Conservation (phyloP, 1,284 basidiomycete genomes). For the Schizophyllum commune region DNA sequence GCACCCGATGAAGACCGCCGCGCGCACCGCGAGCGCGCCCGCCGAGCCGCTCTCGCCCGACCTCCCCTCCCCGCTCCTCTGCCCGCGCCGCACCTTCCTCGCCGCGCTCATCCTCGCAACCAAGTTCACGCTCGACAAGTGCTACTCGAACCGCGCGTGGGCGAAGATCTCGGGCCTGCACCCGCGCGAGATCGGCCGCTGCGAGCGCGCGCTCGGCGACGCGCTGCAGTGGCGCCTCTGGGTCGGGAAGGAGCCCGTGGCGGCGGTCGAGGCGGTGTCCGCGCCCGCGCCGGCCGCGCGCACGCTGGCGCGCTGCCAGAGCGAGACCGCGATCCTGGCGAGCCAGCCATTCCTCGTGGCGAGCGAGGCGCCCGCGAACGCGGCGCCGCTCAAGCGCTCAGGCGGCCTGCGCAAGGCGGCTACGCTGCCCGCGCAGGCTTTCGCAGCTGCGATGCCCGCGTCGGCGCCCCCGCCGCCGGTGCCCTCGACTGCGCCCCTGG, state of each 20-base stretch:
- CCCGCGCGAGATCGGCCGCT: constrained; percentile 70
- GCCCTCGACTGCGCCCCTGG: constrained; percentile 1
- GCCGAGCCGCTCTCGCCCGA: not conserved
- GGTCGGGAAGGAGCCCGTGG: constrained; percentile 56
- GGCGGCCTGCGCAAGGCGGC: constrained; percentile 19
- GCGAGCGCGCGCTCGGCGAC: constrained; percentile 72
- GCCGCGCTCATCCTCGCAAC: constrained; percentile 83
- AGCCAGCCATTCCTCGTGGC: constrained; percentile 4
- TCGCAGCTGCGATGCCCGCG: constrained; percentile 8
- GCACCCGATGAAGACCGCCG: constrained; percentile 1
- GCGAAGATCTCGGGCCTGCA: constrained; percentile 77
- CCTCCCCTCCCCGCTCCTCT: constrained; percentile 70
- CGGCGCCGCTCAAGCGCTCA: not conserved
- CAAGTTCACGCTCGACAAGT: constrained; percentile 90
- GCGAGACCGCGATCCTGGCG: constrained; percentile 28
- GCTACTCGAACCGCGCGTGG: constrained; percentile 91
- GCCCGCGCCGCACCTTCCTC: constrained; percentile 82
- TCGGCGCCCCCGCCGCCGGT: not conserved
- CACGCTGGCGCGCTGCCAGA: constrained; percentile 25
- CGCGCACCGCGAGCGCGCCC: not conserved
- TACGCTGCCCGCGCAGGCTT: constrained; percentile 26
- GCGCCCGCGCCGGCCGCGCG: too few species aligned
- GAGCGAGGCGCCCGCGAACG: not conserved
- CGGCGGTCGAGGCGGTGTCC: not conserved
- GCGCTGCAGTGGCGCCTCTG: constrained; percentile 78